Base-by-base conservation (phyloP, 495 filamentous ascomycete genomes). In the Penicillium samsonianum region DNA sequence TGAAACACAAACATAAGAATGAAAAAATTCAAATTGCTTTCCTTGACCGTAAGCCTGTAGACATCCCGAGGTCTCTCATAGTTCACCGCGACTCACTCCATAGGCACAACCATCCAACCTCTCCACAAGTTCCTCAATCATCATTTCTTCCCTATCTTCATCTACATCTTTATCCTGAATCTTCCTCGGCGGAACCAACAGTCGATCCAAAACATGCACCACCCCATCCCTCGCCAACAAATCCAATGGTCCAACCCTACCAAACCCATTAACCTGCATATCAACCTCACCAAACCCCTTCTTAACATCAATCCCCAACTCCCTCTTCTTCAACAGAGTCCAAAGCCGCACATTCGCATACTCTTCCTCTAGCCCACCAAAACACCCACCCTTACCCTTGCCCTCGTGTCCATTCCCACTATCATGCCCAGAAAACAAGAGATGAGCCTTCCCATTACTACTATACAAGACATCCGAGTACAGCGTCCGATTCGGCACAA, bases 151-250 rank as follows among this genome's bases (percentile, higher is more conserved):
- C 46, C 74, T 80, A 41, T 78, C 80, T 3, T 68, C 67, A 14
- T 20, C 58, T 23, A 28, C 35, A 11, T 35, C 61, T 74, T 77
- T 19, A 71, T 65, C 48, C 43, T 50, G 61, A 26, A 78, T 61
- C 42, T 79, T 81, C 68, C 77, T 81, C 5, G 90, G 90, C 62
- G 91, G 91, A 64, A 96, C 83, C 54, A 96, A 68, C 1, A 96
- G 84, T 45, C 76, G 76, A 42, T 77, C 73, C 8, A 92, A 72
- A 40, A 90, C 84, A 59, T 96, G 91, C 30, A 93, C 75, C 30
- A 90, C 87, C 35, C 92, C 91, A 72, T 95, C 87, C 28, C 67
- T 75, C 1, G 85, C 87, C 42, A 91, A 63, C 9, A 80, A 86
- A 71, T 96, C 90, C 65, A 82, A 71, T 19, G 88, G 68, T 3